Evolutionary conservation across 345 rosid species (phyloP), one percentile per base, ranked within the genome.

Genomic region (Erysimum cheiranthoides): DNA sequence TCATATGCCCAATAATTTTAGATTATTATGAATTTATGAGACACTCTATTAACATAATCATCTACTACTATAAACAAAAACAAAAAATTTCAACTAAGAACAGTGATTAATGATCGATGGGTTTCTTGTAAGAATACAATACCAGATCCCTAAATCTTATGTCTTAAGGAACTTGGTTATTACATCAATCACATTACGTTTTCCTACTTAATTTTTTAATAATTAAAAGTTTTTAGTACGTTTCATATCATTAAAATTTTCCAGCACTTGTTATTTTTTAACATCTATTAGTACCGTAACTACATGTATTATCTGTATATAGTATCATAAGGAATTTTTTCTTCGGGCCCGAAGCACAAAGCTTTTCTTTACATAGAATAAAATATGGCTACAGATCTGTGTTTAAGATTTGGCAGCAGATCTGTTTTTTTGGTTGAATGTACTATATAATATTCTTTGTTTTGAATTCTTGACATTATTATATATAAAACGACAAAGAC

Each of bases 131-230:
- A 58, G 51, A 74, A 56, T 36, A 46, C 59, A 64, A 75, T 42
- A 34, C 73, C 78, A 65, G 76, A 77, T 59, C 73, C 70, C 77
- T 28, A 78, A 50, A 77, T 66, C 84, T 75, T 84, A 18, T 72
- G 84, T 82, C 77, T 53, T 54, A 84, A 78, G 84, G 39, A 83
- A 76, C 81, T 73, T 72, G 64, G 63, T 72, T 78, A 73, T 66
- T 78, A 73, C 74, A 78, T 66, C 77, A 73, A 78, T 60, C 70
- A 72, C 70, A 67, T 73, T 78, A 78, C 77, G 73, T 78, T 78
- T 77, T 51, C 70, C 69, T 52, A 67, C 34, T 31, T 59, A 39
- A 0, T 71, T 65, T 62, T 56, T 47, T 47, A 77, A 53, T 35
- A 49, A 45, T 11, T 64, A 16, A n/a, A 66, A 47, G 21, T 39